phyloP scores from a whole-genome alignment of 805 yeast species.

The Yamadazyma insecticola region DNA sequence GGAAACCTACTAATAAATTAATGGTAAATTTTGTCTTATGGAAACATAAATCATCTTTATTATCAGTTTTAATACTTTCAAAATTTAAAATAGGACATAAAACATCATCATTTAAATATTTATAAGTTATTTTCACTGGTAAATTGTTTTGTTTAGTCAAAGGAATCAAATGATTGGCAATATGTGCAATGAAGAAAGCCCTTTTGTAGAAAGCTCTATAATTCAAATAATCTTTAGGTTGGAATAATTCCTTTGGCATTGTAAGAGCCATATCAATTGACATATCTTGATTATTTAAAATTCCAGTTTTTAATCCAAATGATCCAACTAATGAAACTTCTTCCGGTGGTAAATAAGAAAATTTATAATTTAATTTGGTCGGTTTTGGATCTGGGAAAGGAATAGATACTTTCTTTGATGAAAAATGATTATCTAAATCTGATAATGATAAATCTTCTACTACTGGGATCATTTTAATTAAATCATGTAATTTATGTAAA shows the following conservation, averaged over 20 bases:
- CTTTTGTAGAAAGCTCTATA: slow-evolving; percentile 88
- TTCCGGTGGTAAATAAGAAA: slow-evolving; percentile 65
- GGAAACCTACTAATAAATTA: slow-evolving; percentile 69
- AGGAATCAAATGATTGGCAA: slow-evolving; percentile 61
- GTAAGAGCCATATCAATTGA: slow-evolving; percentile 75
- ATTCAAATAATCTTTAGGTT: slow-evolving; percentile 84
- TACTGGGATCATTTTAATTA: slow-evolving; percentile 62
- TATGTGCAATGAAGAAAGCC: slow-evolving; percentile 76
- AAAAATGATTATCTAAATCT: slow-evolving; percentile 55
- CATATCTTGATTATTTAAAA: slow-evolving; percentile 56
- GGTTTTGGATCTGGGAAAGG: slow-evolving; percentile 95
- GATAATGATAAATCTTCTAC: slow-evolving; percentile 46
- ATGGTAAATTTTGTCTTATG: slow-evolving; percentile 67
- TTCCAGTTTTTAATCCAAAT: slow-evolving; percentile 81
- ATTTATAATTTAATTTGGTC: slow-evolving; percentile 61
- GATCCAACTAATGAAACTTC: slow-evolving; percentile 82
- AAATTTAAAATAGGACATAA: slow-evolving; percentile 71
- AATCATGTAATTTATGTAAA: slow-evolving; percentile 65
- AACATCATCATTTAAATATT: slow-evolving; percentile 69
- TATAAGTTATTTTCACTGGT: slow-evolving; percentile 58
- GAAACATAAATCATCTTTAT: slow-evolving; percentile 49
- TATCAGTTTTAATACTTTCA: slow-evolving; percentile 48
- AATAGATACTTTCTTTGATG: slow-evolving; percentile 50
- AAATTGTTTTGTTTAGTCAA: slow-evolving; percentile 52
- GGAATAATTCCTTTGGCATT: slow-evolving; percentile 74